Conservation (phyloP, 345 rosid species). For the Trapa bicornis region DNA sequence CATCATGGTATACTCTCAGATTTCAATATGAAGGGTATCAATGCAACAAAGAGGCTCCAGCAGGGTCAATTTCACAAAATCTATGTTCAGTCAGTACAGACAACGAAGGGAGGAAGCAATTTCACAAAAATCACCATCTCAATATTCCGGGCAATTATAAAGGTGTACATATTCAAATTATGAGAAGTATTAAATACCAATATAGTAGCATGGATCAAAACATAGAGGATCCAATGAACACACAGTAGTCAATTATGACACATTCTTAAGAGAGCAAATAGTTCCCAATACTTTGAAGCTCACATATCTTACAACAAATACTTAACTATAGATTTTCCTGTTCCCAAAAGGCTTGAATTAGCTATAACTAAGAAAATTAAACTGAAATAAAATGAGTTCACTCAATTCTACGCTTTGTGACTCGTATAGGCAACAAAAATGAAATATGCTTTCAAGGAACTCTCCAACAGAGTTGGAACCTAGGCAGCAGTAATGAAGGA, state of each 20-base stretch:
- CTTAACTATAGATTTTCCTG: background rate
- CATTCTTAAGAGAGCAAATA: background rate
- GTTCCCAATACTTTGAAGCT: background rate
- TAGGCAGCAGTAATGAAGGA: too few species aligned
- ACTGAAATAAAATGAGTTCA: background rate
- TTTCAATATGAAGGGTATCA: background rate
- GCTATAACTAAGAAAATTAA: too few species aligned
- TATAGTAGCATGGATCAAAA: background rate
- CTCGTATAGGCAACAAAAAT: background rate
- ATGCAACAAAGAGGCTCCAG: background rate
- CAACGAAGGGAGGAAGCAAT: background rate
- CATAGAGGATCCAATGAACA: background rate
- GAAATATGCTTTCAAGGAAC: background rate
- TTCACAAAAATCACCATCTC: background rate
- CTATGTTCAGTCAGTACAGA: background rate
- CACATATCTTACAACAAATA: background rate
- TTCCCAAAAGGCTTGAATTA: background rate
- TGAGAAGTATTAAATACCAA: background rate
- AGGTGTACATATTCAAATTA: background rate
- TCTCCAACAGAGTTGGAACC: too few species aligned
- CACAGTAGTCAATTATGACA: background rate
- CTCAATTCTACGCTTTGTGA: background rate
- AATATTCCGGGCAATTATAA: background rate
- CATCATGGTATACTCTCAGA: background rate
- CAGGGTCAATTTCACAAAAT: background rate